phyloP scores from a whole-genome alignment of 331 rosid genomes.

The Dryas integrifolia region DNA sequence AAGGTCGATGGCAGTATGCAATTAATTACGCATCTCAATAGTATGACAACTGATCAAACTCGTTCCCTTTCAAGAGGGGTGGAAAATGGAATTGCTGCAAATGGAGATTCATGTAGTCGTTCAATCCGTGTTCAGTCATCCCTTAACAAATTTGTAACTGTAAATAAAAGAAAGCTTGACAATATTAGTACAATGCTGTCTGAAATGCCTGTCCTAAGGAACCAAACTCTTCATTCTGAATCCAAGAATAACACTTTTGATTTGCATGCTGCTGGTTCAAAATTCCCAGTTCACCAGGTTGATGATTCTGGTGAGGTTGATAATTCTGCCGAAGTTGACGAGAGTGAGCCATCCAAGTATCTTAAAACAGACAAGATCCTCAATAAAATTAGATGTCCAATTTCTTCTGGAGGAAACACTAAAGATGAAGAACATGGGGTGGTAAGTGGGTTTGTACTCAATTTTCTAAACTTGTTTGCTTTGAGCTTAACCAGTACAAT shows the following conservation, averaged over 20 bases:
- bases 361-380: slow-evolving; percentile 35
- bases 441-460: slow-evolving; percentile 42
- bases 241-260: slow-evolving; percentile 41
- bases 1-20: slow-evolving; percentile 39
- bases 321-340: slow-evolving; percentile 29
- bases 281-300: slow-evolving; percentile 36
- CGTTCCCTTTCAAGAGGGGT: slow-evolving; percentile 24
- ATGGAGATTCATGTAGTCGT: slow-evolving; percentile 34
- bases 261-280: slow-evolving; percentile 31
- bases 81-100: slow-evolving; percentile 34
- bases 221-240: slow-evolving; percentile 44
- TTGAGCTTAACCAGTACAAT: not conserved
- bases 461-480: not conserved
- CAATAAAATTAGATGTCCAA: slow-evolving; percentile 35
- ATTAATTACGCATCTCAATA: slow-evolving; percentile 23
- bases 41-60: slow-evolving; percentile 26
- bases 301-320: slow-evolving; percentile 36
- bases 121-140: slow-evolving; percentile 67
- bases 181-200: slow-evolving; percentile 52
- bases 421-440: slow-evolving; percentile 35
- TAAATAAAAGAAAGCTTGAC: slow-evolving; percentile 73
- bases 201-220: slow-evolving; percentile 87
- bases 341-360: slow-evolving; percentile 48
- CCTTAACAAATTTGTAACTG: slow-evolving; percentile 62
- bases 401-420: slow-evolving; percentile 36